Evolutionary conservation across 352 stramenopile genomes (phyloP), one percentile per base, ranked within the genome.

Genomic region (Pythium coloratum): DNA sequence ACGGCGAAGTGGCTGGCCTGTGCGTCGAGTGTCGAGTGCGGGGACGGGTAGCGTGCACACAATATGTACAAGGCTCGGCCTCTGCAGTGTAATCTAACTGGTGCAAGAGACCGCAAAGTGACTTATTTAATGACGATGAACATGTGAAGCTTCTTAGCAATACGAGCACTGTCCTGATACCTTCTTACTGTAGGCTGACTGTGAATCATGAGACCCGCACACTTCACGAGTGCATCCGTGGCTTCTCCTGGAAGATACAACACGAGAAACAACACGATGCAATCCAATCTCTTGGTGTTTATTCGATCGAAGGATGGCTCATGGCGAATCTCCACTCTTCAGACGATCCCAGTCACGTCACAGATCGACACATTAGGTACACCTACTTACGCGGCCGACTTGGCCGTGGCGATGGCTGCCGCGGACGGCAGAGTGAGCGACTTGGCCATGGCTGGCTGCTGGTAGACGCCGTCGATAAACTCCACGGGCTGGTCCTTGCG

Each of bases 381-480:
- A 42, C 10, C 36, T 12, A 14, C 26, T 32, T 36, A 55, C 7
- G 49, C 49, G 10, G 49, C 49, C 4, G 49, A 55, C 26, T 55
- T 55, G 9, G 62, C 62, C 24, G 62, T 64, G 20, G 47, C 55
- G 5, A 9, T 64, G 14, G 55, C 55, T 1, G 55, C 54, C 32
- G 64, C 64, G 18, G 14, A 55, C 6, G 57, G 57, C 40, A 71
- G 40, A 40, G 57, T 66, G 40, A 67, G 67, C 50, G 71, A 67
- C 58, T 78, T 74, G 47, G 66, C 59, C 79, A 91, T 88, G 1
- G 81, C 83, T 62, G 83, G 83, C 59, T 89, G 83, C 61, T 87
- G 77, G 59, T 91, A 91, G 12, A 90, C 75, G 61, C 76, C 77
- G 68, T 91, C 72, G 6, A 91, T 72, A 44, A 90, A 90, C 55